Evolutionary conservation across 805 yeast genomes (phyloP).

Genomic region (Kuraishia floccosa): DNA sequence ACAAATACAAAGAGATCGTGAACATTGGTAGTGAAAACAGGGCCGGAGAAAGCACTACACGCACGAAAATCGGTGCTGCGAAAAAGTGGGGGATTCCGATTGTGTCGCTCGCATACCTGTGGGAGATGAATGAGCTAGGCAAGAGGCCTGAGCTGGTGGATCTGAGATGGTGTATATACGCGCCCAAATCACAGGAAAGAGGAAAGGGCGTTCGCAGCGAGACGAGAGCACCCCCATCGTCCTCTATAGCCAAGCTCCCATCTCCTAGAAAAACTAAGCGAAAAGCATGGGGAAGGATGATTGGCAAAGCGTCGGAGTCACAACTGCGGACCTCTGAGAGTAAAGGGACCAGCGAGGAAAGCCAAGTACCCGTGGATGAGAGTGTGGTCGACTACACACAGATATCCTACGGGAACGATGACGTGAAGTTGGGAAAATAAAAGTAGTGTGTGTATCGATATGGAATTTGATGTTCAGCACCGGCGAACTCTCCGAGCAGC

Average conservation of each 20-base stretch:
- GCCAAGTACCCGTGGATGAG: too few species aligned
- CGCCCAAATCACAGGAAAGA: constrained; percentile 22
- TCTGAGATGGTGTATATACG: constrained; percentile 44
- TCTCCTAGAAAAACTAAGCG: constrained; percentile 39
- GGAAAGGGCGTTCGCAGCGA: constrained; percentile 1
- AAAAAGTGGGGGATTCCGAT: constrained; percentile 47
- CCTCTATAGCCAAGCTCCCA: constrained; percentile 26
- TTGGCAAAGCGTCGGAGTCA: constrained; percentile 28
- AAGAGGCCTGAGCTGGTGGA: constrained; percentile 28
- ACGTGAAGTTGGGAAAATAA: too few species aligned
- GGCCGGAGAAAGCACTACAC: constrained; percentile 25
- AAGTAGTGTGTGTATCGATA: too few species aligned
- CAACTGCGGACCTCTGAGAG: too few species aligned
- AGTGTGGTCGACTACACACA: too few species aligned
- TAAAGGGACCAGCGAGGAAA: too few species aligned
- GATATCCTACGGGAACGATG: too few species aligned
- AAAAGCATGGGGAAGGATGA: constrained; percentile 34
- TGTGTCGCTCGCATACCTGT: constrained; percentile 40
- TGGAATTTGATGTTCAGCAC: too few species aligned
- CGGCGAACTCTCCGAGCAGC: too few species aligned
- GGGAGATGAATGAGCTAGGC: constrained; percentile 34
- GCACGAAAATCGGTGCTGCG: constrained; percentile 46
- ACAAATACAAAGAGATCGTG: constrained; percentile 20
- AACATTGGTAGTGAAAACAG: constrained; percentile 3
- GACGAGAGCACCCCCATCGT: constrained; percentile 2